Evolutionary conservation across 768 basidiomycete genomes (phyloP).

Genomic region (Amyloporia xantha): DNA sequence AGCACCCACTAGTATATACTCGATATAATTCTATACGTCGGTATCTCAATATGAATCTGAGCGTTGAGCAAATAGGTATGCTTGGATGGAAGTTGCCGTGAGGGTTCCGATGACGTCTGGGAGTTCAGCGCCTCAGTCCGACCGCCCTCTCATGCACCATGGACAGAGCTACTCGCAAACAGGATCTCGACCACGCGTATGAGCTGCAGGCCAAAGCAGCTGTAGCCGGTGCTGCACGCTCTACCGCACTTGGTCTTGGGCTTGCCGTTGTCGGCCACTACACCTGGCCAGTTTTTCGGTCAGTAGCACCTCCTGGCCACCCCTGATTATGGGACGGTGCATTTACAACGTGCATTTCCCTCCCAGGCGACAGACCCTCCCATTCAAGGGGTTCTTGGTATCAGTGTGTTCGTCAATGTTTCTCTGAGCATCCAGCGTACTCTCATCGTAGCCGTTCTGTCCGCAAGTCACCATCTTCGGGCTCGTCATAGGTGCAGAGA

Average conservation of each 20-base stretch:
- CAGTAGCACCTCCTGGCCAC: slow-evolving; percentile 18
- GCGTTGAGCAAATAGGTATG: no score
- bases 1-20: no score
- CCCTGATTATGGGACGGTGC: neutral
- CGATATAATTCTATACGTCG: no score
- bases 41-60: no score
- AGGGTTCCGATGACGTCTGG: no score
- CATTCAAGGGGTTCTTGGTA: slow-evolving; percentile 78
- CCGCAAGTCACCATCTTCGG: slow-evolving; percentile 54
- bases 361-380: slow-evolving; percentile 66
- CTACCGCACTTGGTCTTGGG: slow-evolving; percentile 51
- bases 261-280: slow-evolving; percentile 57
- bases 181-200: slow-evolving; percentile 20
- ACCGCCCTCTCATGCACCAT: slow-evolving; percentile 5
- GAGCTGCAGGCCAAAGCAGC: slow-evolving; percentile 15
- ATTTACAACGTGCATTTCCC: neutral
- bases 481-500: slow-evolving; percentile 70
- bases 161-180: slow-evolving; percentile 18
- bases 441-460: neutral
- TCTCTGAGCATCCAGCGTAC: slow-evolving; percentile 1
- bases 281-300: slow-evolving; percentile 72
- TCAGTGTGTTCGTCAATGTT: slow-evolving; percentile 40
- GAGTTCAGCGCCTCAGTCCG: no score
- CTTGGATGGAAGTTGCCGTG: no score
- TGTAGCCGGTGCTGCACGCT: slow-evolving; percentile 46